Conservation (phyloP, 1,139 yeast species). For the Scheffersomyces titani region DNA sequence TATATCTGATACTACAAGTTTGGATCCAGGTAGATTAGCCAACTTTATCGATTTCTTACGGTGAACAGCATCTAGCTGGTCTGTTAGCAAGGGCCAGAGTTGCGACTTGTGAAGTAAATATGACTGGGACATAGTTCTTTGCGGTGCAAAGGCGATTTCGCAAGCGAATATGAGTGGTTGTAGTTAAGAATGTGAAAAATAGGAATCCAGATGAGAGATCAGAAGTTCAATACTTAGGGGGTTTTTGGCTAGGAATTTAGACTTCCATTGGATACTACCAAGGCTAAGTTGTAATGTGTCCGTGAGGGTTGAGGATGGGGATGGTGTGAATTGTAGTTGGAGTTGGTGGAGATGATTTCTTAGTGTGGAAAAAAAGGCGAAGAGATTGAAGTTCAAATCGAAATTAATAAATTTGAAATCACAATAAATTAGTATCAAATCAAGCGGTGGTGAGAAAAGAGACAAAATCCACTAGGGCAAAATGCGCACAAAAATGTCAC, state of each 20-base stretch:
- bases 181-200: neutral
- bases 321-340: neutral
- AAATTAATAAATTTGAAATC: neutral
- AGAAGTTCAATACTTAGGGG: neutral
- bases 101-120: conserved; percentile 4
- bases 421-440: neutral
- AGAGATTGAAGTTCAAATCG: neutral
- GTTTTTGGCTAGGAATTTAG: neutral
- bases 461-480: neutral
- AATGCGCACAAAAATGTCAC: neutral
- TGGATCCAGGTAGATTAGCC: conserved; percentile 7
- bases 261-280: neutral
- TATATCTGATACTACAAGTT: conserved; percentile 10
- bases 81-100: conserved; percentile 13
- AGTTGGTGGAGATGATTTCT: neutral
- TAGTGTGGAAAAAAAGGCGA: neutral
- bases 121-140: conserved; percentile 1
- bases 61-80: conserved; percentile 16
- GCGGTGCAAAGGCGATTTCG: neutral
- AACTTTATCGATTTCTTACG: conserved; percentile 16
- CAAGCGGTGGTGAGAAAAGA: neutral
- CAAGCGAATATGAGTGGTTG: neutral
- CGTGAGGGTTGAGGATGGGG: neutral
- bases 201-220: neutral
- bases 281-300: neutral